Evolutionary conservation across 352 stramenopile species (phyloP).

Genomic region (Pythium sp.): DNA sequence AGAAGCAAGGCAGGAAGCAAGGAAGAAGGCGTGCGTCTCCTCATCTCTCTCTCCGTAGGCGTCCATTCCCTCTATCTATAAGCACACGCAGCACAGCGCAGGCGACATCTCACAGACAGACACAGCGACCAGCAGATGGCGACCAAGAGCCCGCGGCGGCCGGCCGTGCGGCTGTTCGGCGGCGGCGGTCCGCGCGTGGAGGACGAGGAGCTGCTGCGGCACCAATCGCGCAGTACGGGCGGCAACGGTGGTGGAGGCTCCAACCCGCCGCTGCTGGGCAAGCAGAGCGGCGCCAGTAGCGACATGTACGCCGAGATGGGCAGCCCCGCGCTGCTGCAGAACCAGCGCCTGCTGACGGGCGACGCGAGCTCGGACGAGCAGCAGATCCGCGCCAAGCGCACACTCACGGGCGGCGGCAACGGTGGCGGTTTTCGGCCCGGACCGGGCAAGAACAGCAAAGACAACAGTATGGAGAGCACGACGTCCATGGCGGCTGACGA

Average conservation of each 20-base stretch:
- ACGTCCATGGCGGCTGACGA: slow-evolving; percentile 11
- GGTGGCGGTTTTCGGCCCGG: slow-evolving; percentile 13
- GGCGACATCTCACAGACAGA: background rate
- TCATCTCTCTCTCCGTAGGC: background rate
- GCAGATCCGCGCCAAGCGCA: slow-evolving; percentile 16
- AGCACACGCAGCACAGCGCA: background rate
- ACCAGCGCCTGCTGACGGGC: slow-evolving; percentile 15
- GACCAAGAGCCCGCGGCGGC: slow-evolving; percentile 27
- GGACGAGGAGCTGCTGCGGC: slow-evolving; percentile 42
- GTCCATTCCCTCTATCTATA: background rate
- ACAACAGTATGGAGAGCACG: slow-evolving; percentile 1
- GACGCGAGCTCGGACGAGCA: slow-evolving; percentile 16
- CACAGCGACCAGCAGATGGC: slow-evolving; percentile 6
- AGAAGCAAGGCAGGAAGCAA: background rate
- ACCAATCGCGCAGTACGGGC: slow-evolving; percentile 25
- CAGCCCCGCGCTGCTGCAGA: slow-evolving; percentile 22
- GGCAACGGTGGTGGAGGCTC: slow-evolving; percentile 13
- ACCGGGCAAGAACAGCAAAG: slow-evolving; percentile 4
- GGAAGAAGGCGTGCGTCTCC: background rate
- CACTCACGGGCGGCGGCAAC: slow-evolving; percentile 13
- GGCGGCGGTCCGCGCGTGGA: slow-evolving; percentile 49
- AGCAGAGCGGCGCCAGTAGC: slow-evolving; percentile 19
- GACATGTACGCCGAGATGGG: slow-evolving; percentile 32
- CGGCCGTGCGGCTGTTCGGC: slow-evolving; percentile 38
- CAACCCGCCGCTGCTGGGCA: slow-evolving; percentile 18